phyloP scores from a whole-genome alignment of 73 alveolate species.

The Paramecium octaurelia region DNA sequence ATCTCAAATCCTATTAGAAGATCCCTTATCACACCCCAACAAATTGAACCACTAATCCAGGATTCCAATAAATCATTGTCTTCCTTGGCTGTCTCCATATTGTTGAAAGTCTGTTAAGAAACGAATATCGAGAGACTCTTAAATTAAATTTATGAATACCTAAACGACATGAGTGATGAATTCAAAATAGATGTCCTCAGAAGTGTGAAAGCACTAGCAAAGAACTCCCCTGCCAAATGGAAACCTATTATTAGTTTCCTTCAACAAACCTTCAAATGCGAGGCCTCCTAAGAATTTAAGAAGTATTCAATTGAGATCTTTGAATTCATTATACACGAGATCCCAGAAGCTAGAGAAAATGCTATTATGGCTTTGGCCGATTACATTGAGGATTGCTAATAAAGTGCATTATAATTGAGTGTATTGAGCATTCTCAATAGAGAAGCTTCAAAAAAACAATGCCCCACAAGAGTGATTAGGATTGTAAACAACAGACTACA shows the following conservation, averaged over 20 bases:
- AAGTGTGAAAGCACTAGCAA: slow-evolving; percentile 47
- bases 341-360: slow-evolving; percentile 60
- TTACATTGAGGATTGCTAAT: slow-evolving; percentile 55
- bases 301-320: slow-evolving; percentile 30
- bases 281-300: slow-evolving; percentile 38
- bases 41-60: not conserved
- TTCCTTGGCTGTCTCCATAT: slow-evolving; percentile 59
- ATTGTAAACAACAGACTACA: slow-evolving; percentile 55
- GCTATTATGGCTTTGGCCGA: slow-evolving; percentile 45
- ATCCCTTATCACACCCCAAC: slow-evolving; percentile 5
- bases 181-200: slow-evolving; percentile 54
- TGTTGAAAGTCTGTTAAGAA: slow-evolving; percentile 50
- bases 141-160: slow-evolving; percentile 32
- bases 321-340: slow-evolving; percentile 39
- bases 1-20: slow-evolving; percentile 55
- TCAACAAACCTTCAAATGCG: slow-evolving; percentile 22
- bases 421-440: slow-evolving; percentile 26
- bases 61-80: slow-evolving; percentile 52
- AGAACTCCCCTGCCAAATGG: slow-evolving; percentile 42
- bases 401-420: not conserved
- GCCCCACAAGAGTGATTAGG: slow-evolving; percentile 46
- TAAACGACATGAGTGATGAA: slow-evolving; percentile 61
- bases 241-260: slow-evolving; percentile 37
- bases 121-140: slow-evolving; percentile 8
- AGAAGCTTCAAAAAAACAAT: slow-evolving; percentile 43